Base-by-base conservation (phyloP, 1,284 basidiomycete genomes). In the Sporisorium graminicola region DNA sequence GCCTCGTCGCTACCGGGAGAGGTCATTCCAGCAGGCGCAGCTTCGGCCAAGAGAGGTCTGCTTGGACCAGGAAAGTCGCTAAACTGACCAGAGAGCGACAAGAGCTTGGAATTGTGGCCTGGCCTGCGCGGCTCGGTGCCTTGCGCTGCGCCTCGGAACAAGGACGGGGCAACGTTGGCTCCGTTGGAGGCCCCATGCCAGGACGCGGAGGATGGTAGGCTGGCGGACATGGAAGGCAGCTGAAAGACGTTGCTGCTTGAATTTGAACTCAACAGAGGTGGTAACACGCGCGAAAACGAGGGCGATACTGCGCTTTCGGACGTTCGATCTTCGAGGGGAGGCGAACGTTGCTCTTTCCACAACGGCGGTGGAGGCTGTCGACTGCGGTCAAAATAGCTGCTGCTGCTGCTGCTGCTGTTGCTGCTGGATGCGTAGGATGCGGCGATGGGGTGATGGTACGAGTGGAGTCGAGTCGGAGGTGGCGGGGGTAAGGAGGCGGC, bases 391-490 rank as follows among this genome's bases (percentile, higher is more conserved):
- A 49, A 55, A 43, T 37, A 67, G 27, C 29, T 54, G 65, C 51
- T 67, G 43, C 43, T 27, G 52, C 24, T 37, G 20, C 20, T n/a
- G 35, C 6, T 42, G 13, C 14, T 27, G 14, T 9, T 56, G 61
- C 53, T 65, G 54, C 52, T 54, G 18, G 64, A 64, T 31, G 63
- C 44, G 61, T 71, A 75, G 5, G 68, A 71, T 40, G 64, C 68
- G n/a, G 73, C n/a, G 51, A 75, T 62, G 57, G 74, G 74, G 26
- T 76, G 74, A 26, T 72, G 74, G 29, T 76, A 76, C 24, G 68
- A 76, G 35, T 76, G 62, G 1, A 76, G 55, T 16, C 68, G 67
- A 3, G 68, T 55, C 0, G 64, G 73, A n/a, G 43, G 58, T 16
- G 74, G 74, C 31, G 74, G 74, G 12, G 74, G 68, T 10, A 76